Percentiles rank a stretch among this genome's conserved stretches.
These are phyloP conservation scores for Aspergillus ibericus DNA, from an alignment of 2,329 filamentous ascomycete genomes.

Conservation along the genomic window DNA sequence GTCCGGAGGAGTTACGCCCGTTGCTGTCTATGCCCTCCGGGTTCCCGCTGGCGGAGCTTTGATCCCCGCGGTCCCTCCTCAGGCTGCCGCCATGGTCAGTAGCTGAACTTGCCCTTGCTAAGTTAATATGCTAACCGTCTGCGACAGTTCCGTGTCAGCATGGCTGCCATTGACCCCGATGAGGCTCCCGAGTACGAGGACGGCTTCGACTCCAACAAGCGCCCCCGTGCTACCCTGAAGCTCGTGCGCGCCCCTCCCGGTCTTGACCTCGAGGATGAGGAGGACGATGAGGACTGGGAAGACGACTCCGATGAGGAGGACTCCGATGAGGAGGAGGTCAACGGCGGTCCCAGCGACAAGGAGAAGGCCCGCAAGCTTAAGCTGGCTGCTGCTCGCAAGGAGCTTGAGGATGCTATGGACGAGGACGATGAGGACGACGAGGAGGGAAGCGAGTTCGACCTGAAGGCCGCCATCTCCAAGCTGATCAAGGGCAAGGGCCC, in stretches of 20 bases:
- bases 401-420: slow-evolving; percentile 68
- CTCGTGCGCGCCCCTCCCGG: slow-evolving; percentile 71
- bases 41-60: slow-evolving; percentile 82
- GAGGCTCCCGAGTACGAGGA: slow-evolving; percentile 68
- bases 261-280: slow-evolving; percentile 58
- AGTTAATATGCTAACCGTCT: background rate
- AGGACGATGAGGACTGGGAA: slow-evolving; percentile 56
- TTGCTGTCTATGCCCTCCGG: slow-evolving; percentile 88
- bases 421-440: slow-evolving; percentile 60
- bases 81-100: slow-evolving; percentile 83
- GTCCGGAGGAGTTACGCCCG: slow-evolving; percentile 54
- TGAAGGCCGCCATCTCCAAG: slow-evolving; percentile 53
- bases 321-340: slow-evolving; percentile 75
- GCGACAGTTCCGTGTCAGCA: slow-evolving; percentile 87
- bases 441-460: slow-evolving; percentile 64
- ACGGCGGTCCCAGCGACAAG: slow-evolving; percentile 89
- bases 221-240: slow-evolving; percentile 83
- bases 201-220: slow-evolving; percentile 59
- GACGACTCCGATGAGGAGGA: slow-evolving; percentile 50
- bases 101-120: background rate
- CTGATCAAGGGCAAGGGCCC: slow-evolving; percentile 69
- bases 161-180: slow-evolving; percentile 95
- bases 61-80: slow-evolving; percentile 72
- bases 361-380: slow-evolving; percentile 84
- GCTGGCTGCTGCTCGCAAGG: slow-evolving; percentile 72